Conservation (phyloP, 179 eudicot species). For the Drosera spatulata region DNA sequence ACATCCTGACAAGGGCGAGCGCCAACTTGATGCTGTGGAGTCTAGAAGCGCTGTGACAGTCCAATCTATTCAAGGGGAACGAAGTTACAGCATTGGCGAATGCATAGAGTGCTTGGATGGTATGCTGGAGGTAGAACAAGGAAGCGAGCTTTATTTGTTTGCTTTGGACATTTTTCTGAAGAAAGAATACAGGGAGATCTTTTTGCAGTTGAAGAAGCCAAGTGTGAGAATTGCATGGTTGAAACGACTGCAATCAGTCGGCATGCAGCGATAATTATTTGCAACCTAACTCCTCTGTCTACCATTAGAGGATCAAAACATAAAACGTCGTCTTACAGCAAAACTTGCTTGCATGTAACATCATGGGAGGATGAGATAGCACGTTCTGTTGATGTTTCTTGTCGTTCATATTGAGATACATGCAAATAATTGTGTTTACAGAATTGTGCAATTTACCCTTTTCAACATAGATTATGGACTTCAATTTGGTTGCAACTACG, state of each 20-base stretch:
- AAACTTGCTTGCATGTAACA: no score
- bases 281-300: no score
- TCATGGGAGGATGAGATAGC: no score
- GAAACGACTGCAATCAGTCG: constrained; percentile 17
- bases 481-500: no score
- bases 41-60: constrained; percentile 13
- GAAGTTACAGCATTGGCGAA: constrained; percentile 21
- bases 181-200: constrained; percentile 29
- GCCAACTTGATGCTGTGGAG: constrained; percentile 9
- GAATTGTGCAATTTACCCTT: no score
- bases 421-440: no score
- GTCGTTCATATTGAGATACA: no score
- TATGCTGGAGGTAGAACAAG: constrained; percentile 20
- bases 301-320: no score
- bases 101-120: constrained; percentile 30
- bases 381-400: no score
- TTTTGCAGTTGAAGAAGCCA: constrained; percentile 23
- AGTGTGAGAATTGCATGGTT: constrained; percentile 22
- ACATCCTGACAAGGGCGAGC: constrained; percentile 7
- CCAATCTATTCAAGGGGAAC: constrained; percentile 11
- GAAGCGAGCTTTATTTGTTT: constrained; percentile 25
- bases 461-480: no score
- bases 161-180: constrained; percentile 26
- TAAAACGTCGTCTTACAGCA: no score
- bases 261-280: constrained; percentile 5